Conservation (phyloP, 352 stramenopile genomes). For the Globisporangium splendens region DNA sequence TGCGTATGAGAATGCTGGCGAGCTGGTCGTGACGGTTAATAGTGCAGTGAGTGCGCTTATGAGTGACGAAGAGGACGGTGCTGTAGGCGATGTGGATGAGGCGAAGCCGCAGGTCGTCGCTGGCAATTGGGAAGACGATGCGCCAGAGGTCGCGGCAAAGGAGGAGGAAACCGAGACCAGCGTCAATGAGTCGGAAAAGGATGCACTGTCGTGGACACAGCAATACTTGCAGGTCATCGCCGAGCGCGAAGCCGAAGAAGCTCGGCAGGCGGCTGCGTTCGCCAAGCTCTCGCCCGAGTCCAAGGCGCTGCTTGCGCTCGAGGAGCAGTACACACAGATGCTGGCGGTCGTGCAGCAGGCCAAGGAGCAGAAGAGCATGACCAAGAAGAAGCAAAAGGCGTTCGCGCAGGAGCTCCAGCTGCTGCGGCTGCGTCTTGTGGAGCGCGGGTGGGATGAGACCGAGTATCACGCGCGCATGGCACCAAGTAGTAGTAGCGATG, state of each 20-base stretch:
- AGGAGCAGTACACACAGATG: slow-evolving; percentile 39
- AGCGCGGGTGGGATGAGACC: slow-evolving; percentile 19
- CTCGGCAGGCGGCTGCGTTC: slow-evolving; percentile 22
- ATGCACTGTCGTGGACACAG: slow-evolving; percentile 72
- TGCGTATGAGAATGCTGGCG: slow-evolving; percentile 20
- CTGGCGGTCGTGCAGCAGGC: slow-evolving; percentile 32
- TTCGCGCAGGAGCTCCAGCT: slow-evolving; percentile 16
- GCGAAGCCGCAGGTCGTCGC: slow-evolving; percentile 2
- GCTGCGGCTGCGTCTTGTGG: slow-evolving; percentile 11
- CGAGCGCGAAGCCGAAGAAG: slow-evolving; percentile 37
- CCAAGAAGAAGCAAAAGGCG: slow-evolving; percentile 44
- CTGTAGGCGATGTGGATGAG: neutral
- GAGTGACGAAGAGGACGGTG: slow-evolving; percentile 1
- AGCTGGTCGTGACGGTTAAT: slow-evolving; percentile 34
- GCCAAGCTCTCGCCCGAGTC: slow-evolving; percentile 31
- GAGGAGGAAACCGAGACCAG: slow-evolving; percentile 4
- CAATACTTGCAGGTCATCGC: slow-evolving; percentile 66
- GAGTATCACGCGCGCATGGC: slow-evolving; percentile 10
- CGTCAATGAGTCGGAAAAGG: slow-evolving; percentile 8
- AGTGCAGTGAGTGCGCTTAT: neutral
- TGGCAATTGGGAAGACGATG: slow-evolving; percentile 21
- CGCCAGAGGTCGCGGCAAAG: slow-evolving; percentile 11
- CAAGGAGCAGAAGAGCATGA: slow-evolving; percentile 37
- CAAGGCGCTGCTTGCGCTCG: slow-evolving; percentile 40
- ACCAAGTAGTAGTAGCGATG: neutral